Evolutionary conservation across 2,329 filamentous ascomycete species (phyloP).

Genomic region (Ceratocystis huliohia): DNA sequence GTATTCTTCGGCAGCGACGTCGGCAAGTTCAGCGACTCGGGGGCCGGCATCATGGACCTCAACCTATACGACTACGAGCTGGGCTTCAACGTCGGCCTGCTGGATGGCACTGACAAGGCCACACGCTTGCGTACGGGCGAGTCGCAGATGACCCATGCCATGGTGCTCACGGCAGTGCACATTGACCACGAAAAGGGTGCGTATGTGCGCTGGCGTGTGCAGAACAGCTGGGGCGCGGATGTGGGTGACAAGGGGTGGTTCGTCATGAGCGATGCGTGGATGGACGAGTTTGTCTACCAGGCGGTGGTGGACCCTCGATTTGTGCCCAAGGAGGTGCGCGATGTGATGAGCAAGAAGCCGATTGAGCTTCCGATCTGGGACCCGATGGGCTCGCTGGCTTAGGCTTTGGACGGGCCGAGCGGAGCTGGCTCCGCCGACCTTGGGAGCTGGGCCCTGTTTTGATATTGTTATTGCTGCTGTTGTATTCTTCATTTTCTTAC

Average conservation of each 20-base stretch:
- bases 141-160: constrained; percentile 79
- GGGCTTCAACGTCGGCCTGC: constrained; percentile 64
- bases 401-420: constrained; percentile 14
- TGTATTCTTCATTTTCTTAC: constrained; percentile 37
- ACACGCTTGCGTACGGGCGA: constrained; percentile 62
- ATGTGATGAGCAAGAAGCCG: constrained; percentile 58
- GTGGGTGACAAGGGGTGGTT: constrained; percentile 72
- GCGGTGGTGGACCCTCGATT: constrained; percentile 67
- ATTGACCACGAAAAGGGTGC: constrained; percentile 49
- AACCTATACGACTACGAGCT: constrained; percentile 66
- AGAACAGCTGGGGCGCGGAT: constrained; percentile 68
- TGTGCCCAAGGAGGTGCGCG: constrained; percentile 50
- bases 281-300: constrained; percentile 75
- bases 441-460: background rate
- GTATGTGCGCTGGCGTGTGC: constrained; percentile 67
- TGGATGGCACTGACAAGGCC: constrained; percentile 59
- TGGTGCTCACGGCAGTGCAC: constrained; percentile 82
- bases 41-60: constrained; percentile 66
- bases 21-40: constrained; percentile 61
- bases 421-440: no score
- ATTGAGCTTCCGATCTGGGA: constrained; percentile 66
- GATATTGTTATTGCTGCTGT: background rate
- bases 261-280: constrained; percentile 73
- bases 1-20: constrained; percentile 87
- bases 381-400: constrained; percentile 64